Base-by-base conservation (phyloP, 352 stramenopile species). In the Phytopythium ostracodes region DNA sequence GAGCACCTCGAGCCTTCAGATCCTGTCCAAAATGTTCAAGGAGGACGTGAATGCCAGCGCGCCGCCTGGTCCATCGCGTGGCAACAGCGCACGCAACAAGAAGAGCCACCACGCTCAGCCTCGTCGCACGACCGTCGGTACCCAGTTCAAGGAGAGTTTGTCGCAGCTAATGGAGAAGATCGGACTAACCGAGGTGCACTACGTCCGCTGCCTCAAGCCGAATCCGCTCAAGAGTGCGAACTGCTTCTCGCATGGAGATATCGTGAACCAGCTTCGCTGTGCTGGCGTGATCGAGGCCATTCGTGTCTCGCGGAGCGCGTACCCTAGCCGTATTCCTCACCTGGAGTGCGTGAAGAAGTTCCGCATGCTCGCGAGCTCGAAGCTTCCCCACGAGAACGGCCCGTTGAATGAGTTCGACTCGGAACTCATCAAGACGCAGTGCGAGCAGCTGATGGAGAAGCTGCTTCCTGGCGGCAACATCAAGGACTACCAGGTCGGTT, bases 141-240 rank as follows among this genome's bases (percentile, higher is more conserved):
- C 81, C 4, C 87, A 96, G 58, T 96, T 96, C 53, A 94, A 94
- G 61, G 81, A 93, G 59, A 92, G 81, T 70, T 51, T 96, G 22
- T 80, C 77, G 6, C 68, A 92, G 35, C 60, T 96, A 10, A 96
- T 96, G 86, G 85, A 92, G 49, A 96, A 92, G 60, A 96, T 96
- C 56, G 72, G 85, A 17, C 73, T 89, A 10, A 96, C 87, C 0
- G 84, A 94, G 43, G 85, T 94, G 0, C 87, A 96, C 56, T 96
- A 96, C 31, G 87, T 96, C 35, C 86, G 87, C 9, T 96, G 87
- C 65, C 52, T 96, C 38, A 96, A 96, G 62, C 87, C 87, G 20
- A 96, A 96, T 52, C 55, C 68, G 4, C 55, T 87, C 10, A 95
- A 95, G 67, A 91, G 81, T 46, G 80, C 80, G 8, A 63, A 86